Percentiles rank a stretch among this genome's conserved stretches.
Conservation (phyloP, 2,329 filamentous ascomycete species). For the Metarhizium sp. region DNA sequence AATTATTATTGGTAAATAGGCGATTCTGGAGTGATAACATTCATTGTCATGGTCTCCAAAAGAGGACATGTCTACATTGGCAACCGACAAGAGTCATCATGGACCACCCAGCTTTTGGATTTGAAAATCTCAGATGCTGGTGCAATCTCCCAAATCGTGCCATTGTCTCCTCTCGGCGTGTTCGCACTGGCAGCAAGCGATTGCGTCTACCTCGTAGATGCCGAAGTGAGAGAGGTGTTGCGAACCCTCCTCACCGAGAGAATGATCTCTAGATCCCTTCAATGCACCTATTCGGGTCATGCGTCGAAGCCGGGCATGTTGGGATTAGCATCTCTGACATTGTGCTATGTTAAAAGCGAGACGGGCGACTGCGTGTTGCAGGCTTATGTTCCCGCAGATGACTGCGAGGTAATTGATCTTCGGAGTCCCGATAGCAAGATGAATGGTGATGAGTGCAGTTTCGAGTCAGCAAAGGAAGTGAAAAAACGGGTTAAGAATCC, state of each 20-base stretch:
- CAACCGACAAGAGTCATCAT: slow-evolving; percentile 25
- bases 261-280: slow-evolving; percentile 50
- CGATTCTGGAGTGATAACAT: neutral
- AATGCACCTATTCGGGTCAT: slow-evolving; percentile 43
- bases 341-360: slow-evolving; percentile 52
- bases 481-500: slow-evolving; percentile 49
- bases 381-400: slow-evolving; percentile 46
- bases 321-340: slow-evolving; percentile 51
- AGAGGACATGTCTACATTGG: slow-evolving; percentile 2
- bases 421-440: slow-evolving; percentile 27
- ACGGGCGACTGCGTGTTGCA: slow-evolving; percentile 56
- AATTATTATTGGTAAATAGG: neutral
- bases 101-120: slow-evolving; percentile 39
- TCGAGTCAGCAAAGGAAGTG: slow-evolving; percentile 41
- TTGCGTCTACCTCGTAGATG: slow-evolving; percentile 48
- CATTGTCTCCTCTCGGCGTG: slow-evolving; percentile 46
- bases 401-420: slow-evolving; percentile 48
- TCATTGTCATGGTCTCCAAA: slow-evolving; percentile 3
- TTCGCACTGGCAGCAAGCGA: slow-evolving; percentile 51
- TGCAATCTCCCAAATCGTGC: slow-evolving; percentile 43
- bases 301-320: slow-evolving; percentile 41
- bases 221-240: slow-evolving; percentile 37
- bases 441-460: slow-evolving; percentile 37
- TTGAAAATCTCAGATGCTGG: slow-evolving; percentile 36
- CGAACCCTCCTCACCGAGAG: slow-evolving; percentile 51